Evolutionary conservation across 768 basidiomycete genomes (phyloP).

Genomic region (Cystobasidium onofrii): DNA sequence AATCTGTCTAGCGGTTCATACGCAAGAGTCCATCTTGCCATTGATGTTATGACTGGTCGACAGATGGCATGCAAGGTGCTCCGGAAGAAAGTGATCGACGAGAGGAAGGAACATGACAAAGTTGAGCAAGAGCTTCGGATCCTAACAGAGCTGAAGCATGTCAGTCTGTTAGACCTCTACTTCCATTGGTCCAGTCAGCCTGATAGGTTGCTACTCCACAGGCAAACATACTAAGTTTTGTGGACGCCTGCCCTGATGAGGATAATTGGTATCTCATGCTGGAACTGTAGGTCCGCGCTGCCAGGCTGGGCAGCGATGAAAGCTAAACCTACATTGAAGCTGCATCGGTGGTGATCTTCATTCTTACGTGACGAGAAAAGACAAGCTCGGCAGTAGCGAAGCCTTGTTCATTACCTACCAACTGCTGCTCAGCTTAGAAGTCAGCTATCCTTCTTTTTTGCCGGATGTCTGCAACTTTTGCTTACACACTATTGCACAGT

Average conservation of each 20-base stretch:
- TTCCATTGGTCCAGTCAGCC: no score
- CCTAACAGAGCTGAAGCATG: constrained; percentile 3
- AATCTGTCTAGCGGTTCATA: background rate
- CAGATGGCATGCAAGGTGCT: constrained; percentile 20
- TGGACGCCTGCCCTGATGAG: background rate
- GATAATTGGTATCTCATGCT: constrained; percentile 4
- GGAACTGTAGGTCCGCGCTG: constrained; percentile 1
- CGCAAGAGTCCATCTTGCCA: constrained; percentile 4
- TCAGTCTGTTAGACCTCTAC: background rate
- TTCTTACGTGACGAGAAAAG: background rate
- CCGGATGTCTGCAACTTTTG: background rate
- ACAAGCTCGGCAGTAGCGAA: background rate
- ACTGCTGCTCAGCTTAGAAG: background rate
- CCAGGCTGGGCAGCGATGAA: no score
- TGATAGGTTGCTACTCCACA: background rate
- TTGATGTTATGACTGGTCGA: background rate
- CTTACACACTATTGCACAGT: background rate
- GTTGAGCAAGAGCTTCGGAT: background rate
- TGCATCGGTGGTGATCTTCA: background rate
- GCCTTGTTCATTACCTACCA: constrained; percentile 2
- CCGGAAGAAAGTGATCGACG: background rate
- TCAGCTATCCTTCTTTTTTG: background rate
- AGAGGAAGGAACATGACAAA: background rate
- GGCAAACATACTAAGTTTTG: constrained; percentile 8
- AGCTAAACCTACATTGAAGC: background rate